Conservation (phyloP, 2,329 filamentous ascomycete species). For the Aureobasidium zeae region DNA sequence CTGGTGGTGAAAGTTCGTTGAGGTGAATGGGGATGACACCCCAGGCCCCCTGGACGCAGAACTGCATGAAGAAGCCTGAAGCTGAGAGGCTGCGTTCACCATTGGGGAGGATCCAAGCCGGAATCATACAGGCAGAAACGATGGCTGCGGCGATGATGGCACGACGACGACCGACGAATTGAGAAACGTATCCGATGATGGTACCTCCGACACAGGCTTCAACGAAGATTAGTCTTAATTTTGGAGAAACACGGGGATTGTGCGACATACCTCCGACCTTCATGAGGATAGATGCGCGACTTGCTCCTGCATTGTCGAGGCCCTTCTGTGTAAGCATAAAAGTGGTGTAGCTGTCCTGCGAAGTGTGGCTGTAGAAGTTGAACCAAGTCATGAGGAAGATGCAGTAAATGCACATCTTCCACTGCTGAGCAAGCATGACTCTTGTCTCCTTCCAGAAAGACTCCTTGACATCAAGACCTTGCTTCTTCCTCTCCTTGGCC, state of each 20-base stretch:
- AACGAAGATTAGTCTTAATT: too few relatives aligned
- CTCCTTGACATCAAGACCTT: constrained; percentile 40
- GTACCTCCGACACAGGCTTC: constrained; percentile 64
- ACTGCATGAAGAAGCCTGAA: constrained; percentile 60
- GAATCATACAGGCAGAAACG: constrained; percentile 53
- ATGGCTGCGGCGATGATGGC: constrained; percentile 54
- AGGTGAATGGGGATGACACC: constrained; percentile 60
- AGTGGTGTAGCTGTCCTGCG: constrained; percentile 72
- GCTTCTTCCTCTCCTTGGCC: constrained; percentile 50
- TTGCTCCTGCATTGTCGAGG: constrained; percentile 53
- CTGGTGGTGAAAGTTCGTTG: constrained; percentile 61
- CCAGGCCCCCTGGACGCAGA: constrained; percentile 58
- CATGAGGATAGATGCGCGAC: constrained; percentile 71
- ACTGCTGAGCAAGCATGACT: constrained; percentile 58
- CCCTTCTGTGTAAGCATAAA: constrained; percentile 69
- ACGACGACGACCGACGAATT: constrained; percentile 64
- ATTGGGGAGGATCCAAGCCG: constrained; percentile 61
- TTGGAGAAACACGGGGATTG: too few relatives aligned
- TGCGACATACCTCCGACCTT: too few relatives aligned
- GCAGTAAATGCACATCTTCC: constrained; percentile 70
- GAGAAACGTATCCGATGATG: constrained; percentile 63
- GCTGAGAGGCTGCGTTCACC: constrained; percentile 52
- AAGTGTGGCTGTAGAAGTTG: constrained; percentile 61
- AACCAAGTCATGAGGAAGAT: constrained; percentile 66
- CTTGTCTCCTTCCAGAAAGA: constrained; percentile 62